phyloP scores from a whole-genome alignment of 2,329 filamentous ascomycete genomes.

The Fusarium luffae region DNA sequence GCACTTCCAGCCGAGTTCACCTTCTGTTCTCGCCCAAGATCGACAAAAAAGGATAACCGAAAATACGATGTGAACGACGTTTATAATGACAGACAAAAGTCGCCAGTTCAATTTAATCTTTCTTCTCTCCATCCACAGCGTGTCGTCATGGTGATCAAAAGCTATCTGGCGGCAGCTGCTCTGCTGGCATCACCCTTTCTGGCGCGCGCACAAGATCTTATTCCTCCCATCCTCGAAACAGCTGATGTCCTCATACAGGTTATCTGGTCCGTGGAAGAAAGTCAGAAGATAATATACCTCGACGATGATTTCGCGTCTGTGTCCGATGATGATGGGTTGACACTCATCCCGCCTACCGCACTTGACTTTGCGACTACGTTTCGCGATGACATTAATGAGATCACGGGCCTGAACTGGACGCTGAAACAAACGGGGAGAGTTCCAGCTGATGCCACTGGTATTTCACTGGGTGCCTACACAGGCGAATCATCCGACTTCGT shows the following conservation, averaged over 20 bases:
- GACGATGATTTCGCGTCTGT: background rate
- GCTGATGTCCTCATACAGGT: background rate
- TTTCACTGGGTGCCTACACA: constrained; percentile 2
- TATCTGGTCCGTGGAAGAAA: background rate
- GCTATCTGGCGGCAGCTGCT: background rate
- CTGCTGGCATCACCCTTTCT: background rate
- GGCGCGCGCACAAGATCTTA: constrained; percentile 1
- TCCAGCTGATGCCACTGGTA: background rate
- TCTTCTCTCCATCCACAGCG: background rate
- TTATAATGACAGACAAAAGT: rapidly evolving
- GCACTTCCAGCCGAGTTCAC: background rate
- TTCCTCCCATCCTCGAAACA: constrained; percentile 5
- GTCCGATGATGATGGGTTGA: background rate
- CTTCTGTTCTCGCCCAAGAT: constrained; percentile 5
- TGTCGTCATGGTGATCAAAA: background rate
- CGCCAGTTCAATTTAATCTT: rapidly evolving
- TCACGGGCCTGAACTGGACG: constrained; percentile 16
- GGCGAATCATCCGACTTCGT: constrained; percentile 1
- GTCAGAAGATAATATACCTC: constrained; percentile 9
- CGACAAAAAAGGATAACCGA: background rate
- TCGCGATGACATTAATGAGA: constrained; percentile 4
- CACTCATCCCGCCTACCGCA: constrained; percentile 14
- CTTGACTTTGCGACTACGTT: constrained; percentile 12
- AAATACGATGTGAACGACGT: background rate
- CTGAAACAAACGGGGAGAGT: background rate